phyloP scores from a whole-genome alignment of 2,329 filamentous ascomycete species.

The Diplodia mutila region DNA sequence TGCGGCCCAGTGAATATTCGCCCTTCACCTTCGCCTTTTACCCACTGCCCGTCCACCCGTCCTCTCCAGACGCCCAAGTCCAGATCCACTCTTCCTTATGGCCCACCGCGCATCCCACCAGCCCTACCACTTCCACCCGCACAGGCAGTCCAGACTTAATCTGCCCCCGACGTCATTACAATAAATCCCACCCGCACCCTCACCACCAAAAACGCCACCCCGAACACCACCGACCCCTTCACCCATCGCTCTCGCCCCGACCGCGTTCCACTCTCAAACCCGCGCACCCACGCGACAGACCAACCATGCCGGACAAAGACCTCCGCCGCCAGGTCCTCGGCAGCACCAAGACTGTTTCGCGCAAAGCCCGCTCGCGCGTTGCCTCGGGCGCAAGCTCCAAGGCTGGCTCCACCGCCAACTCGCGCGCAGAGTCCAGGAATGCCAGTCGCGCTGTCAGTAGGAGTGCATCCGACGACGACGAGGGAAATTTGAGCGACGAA shows the following conservation, averaged over 20 bases:
- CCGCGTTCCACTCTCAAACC: neutral
- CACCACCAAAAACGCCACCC: neutral
- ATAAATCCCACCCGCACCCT: neutral
- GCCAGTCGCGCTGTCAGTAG: slow-evolving; percentile 58
- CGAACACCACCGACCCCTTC: neutral
- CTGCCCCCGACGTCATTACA: slow-evolving; percentile 23
- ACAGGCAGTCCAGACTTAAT: slow-evolving; percentile 5
- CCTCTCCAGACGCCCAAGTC: neutral
- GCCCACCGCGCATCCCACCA: slow-evolving; percentile 8
- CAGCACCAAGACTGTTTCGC: slow-evolving; percentile 72
- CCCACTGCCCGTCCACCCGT: neutral
- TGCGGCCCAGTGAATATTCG: slow-evolving; percentile 16
- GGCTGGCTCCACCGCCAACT: slow-evolving; percentile 60
- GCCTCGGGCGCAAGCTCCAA: slow-evolving; percentile 63
- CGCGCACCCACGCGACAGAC: slow-evolving; percentile 21
- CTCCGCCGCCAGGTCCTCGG: slow-evolving; percentile 70
- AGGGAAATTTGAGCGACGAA: slow-evolving; percentile 62
- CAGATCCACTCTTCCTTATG: slow-evolving; percentile 17
- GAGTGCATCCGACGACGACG: slow-evolving; percentile 67
- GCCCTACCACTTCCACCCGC: slow-evolving; percentile 6
- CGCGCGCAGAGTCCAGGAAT: slow-evolving; percentile 60
- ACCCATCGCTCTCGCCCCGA: neutral
- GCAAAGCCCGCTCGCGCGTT: slow-evolving; percentile 64
- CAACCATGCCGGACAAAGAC: slow-evolving; percentile 59
- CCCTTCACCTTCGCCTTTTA: slow-evolving; percentile 6